Evolutionary conservation across 768 basidiomycete genomes (phyloP).

Genomic region (Lactifluus echinatus): DNA sequence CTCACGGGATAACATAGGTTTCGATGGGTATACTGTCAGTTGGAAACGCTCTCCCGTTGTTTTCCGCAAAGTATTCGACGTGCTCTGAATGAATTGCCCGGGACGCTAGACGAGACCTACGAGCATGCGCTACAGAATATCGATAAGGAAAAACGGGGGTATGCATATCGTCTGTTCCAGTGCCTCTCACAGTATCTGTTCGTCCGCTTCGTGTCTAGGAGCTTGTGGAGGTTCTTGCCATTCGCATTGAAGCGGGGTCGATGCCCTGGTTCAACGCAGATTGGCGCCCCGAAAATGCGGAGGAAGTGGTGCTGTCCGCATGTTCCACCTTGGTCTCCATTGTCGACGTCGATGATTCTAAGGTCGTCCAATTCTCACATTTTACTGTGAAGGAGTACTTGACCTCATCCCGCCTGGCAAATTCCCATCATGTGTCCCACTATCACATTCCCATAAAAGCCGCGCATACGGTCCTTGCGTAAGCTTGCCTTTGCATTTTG

Average conservation of each 20-base stretch:
- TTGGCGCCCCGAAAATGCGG: neutral
- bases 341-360: neutral
- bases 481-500: neutral
- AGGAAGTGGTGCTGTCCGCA: neutral
- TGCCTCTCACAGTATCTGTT: neutral
- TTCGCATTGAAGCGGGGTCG: accelerated
- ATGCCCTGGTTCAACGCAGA: neutral
- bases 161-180: too few relatives aligned
- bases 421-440: neutral
- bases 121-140: too few relatives aligned
- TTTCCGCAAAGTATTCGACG: too few relatives aligned
- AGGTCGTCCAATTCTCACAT: neutral
- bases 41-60: too few relatives aligned
- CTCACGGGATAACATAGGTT: too few relatives aligned
- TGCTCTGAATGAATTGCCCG: too few relatives aligned
- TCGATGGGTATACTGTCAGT: too few relatives aligned
- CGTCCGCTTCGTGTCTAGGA: neutral
- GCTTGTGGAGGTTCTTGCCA: neutral
- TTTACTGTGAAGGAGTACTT: neutral
- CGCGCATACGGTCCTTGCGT: neutral
- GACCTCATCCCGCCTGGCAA: neutral
- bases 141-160: too few relatives aligned
- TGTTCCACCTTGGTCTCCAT: neutral
- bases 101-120: too few relatives aligned
- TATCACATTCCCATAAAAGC: neutral